phyloP scores from a whole-genome alignment of 176 grass and related monocot genomes.

The bread wheat (Triticum aestivum) region IWGSC_CS_RefSeq_v2.1 NC_057810.1:621956131-621956630 shows the following conservation, averaged over 20 bases:
- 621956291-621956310: background rate
- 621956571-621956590: conserved; percentile 32
- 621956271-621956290: conserved; percentile 13
- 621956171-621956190: background rate
- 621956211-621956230: conserved; percentile 4
- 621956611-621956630: conserved; percentile 15
- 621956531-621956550: conserved; percentile 83
- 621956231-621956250: conserved; percentile 21
- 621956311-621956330: background rate
- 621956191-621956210: conserved; percentile 18
- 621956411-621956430: conserved; percentile 75
- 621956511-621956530: conserved; percentile 92
- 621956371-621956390: conserved; percentile 28
- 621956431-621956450: conserved; percentile 80
- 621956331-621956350: background rate
- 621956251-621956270: background rate
- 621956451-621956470: conserved; percentile 68
- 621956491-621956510: conserved; percentile 73
- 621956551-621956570: conserved; percentile 80
- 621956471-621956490: conserved; percentile 78
- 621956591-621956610: background rate
- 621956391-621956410: conserved; percentile 92
- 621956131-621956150: background rate
- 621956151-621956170: background rate
- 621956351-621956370: background rate